Conservation (phyloP, 495 filamentous ascomycete genomes). For the Beverwykella pulmonaria region DNA sequence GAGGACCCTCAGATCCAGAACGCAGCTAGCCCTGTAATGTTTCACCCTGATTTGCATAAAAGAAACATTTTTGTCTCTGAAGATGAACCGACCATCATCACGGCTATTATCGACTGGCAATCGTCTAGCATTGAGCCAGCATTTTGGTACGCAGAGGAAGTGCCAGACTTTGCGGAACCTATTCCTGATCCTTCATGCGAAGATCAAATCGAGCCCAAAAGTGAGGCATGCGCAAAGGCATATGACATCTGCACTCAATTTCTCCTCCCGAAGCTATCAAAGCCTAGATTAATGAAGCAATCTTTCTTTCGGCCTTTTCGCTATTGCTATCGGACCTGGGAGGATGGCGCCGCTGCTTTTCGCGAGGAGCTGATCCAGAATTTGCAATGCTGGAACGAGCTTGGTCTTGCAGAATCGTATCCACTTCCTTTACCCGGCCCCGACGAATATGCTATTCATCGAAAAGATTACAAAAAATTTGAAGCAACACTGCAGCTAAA, state of each 20-base stretch:
- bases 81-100: slow-evolving; percentile 49
- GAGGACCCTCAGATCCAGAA: slow-evolving; percentile 44
- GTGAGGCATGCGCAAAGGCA: slow-evolving; percentile 41
- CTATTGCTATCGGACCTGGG: slow-evolving; percentile 52
- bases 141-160: slow-evolving; percentile 47
- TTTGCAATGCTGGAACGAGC: slow-evolving; percentile 45
- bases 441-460: slow-evolving; percentile 43
- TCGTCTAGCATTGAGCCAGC: slow-evolving; percentile 48
- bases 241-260: slow-evolving; percentile 46
- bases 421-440: slow-evolving; percentile 45
- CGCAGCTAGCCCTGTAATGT: slow-evolving; percentile 43
- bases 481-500: slow-evolving; percentile 45
- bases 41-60: slow-evolving; percentile 50
- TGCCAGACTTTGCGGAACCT: slow-evolving; percentile 47
- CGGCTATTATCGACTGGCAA: slow-evolving; percentile 52
- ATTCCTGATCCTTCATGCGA: slow-evolving; percentile 42
- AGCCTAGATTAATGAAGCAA: slow-evolving; percentile 47
- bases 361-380: slow-evolving; percentile 51
- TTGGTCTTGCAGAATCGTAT: slow-evolving; percentile 48
- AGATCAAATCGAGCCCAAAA: slow-evolving; percentile 25
- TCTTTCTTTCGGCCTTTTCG: slow-evolving; percentile 49
- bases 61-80: slow-evolving; percentile 52
- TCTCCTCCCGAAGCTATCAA: slow-evolving; percentile 44
- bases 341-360: slow-evolving; percentile 50
- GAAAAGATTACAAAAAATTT: slow-evolving; percentile 48